A percentile compares a stretch with the other conserved stretches of the same genome.
These are phyloP conservation scores for Xylariaceae sp. DNA, from an alignment of 2,329 filamentous ascomycete genomes.

Conservation along the genomic window DNA sequence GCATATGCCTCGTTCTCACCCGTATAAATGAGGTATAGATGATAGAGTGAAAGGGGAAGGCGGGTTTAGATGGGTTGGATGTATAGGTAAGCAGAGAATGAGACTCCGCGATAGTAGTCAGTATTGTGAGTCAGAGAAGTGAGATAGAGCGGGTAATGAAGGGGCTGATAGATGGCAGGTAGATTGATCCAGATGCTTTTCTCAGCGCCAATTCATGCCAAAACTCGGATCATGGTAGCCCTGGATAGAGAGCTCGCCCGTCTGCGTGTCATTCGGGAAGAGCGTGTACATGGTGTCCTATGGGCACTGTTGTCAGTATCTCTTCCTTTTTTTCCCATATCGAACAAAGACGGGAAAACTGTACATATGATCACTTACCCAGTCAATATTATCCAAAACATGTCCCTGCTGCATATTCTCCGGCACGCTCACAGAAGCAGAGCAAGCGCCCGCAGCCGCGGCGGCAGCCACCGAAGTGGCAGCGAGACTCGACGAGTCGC, in stretches of 20 bases:
- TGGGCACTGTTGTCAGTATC: not conserved
- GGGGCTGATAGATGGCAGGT: not conserved
- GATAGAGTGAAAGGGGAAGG: too few species aligned
- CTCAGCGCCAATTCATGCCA: constrained; percentile 28
- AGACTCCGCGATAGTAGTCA: too few species aligned
- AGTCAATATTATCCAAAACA: constrained; percentile 55
- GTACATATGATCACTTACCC: constrained; percentile 44
- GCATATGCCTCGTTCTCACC: too few species aligned
- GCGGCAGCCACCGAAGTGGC: constrained; percentile 10
- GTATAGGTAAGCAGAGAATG: not conserved
- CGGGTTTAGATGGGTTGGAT: not conserved
- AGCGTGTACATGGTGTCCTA: constrained; percentile 36
- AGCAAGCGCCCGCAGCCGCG: not conserved
- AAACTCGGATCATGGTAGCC: constrained; percentile 37
- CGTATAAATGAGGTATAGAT: too few species aligned
- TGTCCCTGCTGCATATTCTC: constrained; percentile 26
- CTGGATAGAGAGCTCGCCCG: constrained; percentile 36
- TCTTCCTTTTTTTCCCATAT: not conserved
- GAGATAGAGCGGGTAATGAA: too few species aligned
- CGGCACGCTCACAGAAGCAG: not conserved
- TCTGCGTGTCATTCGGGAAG: constrained; percentile 37
- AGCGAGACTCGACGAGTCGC: constrained; percentile 37
- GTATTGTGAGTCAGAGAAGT: too few species aligned
- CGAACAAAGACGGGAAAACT: not conserved
- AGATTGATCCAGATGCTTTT: not conserved